Evolutionary conservation across 1,284 basidiomycete species (phyloP).

Genomic region (Ustilago curta): DNA sequence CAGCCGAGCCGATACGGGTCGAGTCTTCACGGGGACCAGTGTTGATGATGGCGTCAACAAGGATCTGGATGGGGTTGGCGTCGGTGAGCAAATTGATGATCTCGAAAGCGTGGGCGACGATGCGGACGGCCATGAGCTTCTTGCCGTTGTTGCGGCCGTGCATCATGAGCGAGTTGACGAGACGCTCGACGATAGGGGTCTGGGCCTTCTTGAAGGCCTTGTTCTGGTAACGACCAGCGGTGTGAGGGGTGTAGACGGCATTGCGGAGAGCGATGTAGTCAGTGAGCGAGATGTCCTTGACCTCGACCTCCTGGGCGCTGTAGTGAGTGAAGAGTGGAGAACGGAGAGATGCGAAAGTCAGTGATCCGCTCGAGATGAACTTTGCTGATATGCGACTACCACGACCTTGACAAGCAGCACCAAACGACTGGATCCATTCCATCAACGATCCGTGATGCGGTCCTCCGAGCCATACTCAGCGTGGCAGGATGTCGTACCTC

Average conservation of each 20-base stretch:
- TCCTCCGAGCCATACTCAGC: neutral
- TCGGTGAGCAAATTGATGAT: constrained; percentile 99
- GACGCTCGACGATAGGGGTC: constrained; percentile 99
- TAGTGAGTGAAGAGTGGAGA: constrained; percentile 17
- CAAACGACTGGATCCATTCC: neutral
- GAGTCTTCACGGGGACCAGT: constrained; percentile 99
- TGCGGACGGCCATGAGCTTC: constrained; percentile 98
- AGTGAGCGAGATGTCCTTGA: constrained; percentile 85
- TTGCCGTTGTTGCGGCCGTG: constrained; percentile 99
- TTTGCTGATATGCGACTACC: neutral
- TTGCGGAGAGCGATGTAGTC: constrained; percentile 99
- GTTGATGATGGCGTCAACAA: constrained; percentile 99
- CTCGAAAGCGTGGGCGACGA: constrained; percentile 99
- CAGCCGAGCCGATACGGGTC: constrained; percentile 99
- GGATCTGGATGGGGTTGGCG: constrained; percentile 98
- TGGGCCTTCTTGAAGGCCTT: constrained; percentile 99
- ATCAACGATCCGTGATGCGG: neutral
- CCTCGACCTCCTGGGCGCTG: constrained; percentile 81
- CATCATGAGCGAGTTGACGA: constrained; percentile 98
- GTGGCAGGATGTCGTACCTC: neutral
- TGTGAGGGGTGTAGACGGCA: constrained; percentile 95
- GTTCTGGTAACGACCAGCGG: constrained; percentile 98
- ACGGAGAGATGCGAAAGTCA: constrained; percentile 12
- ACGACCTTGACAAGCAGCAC: constrained; percentile 6
- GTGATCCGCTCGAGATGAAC: constrained; percentile 7